A percentile compares a stretch with the other conserved stretches of the same genome.
phyloP scores from a whole-genome alignment of 495 filamentous ascomycete species.

The Trypethelium eluteriae region DNA sequence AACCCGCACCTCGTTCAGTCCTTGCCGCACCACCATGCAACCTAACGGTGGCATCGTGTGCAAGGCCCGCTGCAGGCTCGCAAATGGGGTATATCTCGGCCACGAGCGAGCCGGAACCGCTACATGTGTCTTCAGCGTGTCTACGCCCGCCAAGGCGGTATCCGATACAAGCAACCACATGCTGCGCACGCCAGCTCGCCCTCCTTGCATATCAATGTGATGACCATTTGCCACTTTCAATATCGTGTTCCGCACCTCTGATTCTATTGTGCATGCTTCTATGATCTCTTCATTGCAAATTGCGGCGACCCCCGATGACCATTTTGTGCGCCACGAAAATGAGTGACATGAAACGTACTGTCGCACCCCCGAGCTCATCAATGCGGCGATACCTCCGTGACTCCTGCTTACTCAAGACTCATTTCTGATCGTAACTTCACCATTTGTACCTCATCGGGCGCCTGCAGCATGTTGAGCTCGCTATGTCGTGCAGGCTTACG shows the following conservation, averaged over 20 bases:
- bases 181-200: not conserved
- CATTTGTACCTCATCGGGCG: not conserved
- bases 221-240: slow-evolving; percentile 11
- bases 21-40: not conserved
- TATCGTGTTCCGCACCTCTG: not conserved
- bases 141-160: not conserved
- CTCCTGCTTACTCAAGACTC: not conserved
- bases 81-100: not conserved
- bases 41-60: slow-evolving; percentile 3
- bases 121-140: slow-evolving; percentile 5
- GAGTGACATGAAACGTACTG: slow-evolving; percentile 1
- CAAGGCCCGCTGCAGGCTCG: slow-evolving; percentile 4
- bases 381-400: not conserved
- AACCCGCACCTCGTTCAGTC: not conserved
- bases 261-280: not conserved
- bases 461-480: not conserved
- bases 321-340: not conserved
- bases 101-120: slow-evolving; percentile 7
- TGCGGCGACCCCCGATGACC: not conserved
- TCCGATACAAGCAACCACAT: slow-evolving; percentile 6
- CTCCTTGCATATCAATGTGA: not conserved
- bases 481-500: slow-evolving; percentile 1
- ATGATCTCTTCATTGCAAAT: not conserved
- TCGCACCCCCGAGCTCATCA: not conserved
- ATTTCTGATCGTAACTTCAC: not conserved